Percentiles rank a stretch among this genome's conserved stretches.
Evolutionary conservation across 2,329 filamentous ascomycete species (phyloP).

Genomic region (Ilyonectria mors-panacis): DNA sequence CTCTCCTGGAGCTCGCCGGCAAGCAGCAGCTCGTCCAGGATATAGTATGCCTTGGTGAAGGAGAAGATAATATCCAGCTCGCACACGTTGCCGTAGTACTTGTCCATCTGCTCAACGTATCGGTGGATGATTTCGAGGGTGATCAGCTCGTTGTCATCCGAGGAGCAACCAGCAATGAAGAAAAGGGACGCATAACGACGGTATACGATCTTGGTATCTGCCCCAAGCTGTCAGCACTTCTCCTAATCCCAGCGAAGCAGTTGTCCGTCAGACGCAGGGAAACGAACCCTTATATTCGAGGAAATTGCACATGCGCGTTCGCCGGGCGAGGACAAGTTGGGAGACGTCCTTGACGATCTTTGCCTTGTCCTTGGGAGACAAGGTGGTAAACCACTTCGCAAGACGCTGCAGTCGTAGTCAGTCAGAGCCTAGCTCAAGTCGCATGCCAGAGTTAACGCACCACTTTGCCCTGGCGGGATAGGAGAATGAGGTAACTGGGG

Average conservation of each 20-base stretch:
- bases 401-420: constrained; percentile 77
- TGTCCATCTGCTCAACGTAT: constrained; percentile 99
- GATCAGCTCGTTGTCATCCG: constrained; percentile 98
- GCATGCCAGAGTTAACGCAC: constrained; percentile 69
- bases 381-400: constrained; percentile 99
- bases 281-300: constrained; percentile 94
- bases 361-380: constrained; percentile 98
- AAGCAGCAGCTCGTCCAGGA: constrained; percentile 94
- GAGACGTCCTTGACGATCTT: constrained; percentile 99
- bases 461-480: constrained; percentile 99
- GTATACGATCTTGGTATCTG: constrained; percentile 99
- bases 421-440: constrained; percentile 27
- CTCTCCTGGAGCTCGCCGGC: constrained; percentile 98
- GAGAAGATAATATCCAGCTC: constrained; percentile 99
- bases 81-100: constrained; percentile 99
- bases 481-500: constrained; percentile 92
- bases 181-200: constrained; percentile 98
- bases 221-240: constrained; percentile 22
- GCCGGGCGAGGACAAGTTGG: constrained; percentile 93
- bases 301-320: constrained; percentile 99
- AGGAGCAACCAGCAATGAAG: constrained; percentile 97
- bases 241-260: constrained; percentile 16
- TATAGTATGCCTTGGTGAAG: constrained; percentile 99
- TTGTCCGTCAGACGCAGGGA: constrained; percentile 1
- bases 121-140: constrained; percentile 98